A percentile compares a stretch with the other conserved stretches of the same genome.
phyloP scores from a whole-genome alignment of 1,284 basidiomycete genomes.

The Mycosarcoma mackinlayi region DNA sequence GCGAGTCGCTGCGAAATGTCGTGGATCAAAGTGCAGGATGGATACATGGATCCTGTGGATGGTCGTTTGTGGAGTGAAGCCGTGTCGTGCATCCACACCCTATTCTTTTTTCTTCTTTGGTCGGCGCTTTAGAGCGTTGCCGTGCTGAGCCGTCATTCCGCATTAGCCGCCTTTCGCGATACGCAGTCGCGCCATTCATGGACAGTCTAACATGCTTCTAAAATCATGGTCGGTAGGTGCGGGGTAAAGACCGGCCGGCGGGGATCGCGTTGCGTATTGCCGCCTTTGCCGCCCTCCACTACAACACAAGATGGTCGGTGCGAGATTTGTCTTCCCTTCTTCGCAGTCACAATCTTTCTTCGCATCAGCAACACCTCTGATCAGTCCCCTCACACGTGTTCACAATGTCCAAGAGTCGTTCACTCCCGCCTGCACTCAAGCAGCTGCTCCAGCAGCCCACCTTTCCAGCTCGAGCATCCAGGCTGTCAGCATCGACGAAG shows the following conservation, averaged over 20 bases:
- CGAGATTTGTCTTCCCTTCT: background rate
- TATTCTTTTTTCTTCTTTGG: too few relatives aligned
- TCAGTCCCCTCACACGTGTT: background rate
- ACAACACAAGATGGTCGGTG: background rate
- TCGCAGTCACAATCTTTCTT: background rate
- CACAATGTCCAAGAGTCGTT: slow-evolving; percentile 47
- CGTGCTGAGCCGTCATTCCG: background rate
- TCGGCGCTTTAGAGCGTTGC: too few relatives aligned
- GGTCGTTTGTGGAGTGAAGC: too few relatives aligned
- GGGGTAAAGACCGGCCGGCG: slow-evolving; percentile 1
- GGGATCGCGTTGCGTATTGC: background rate
- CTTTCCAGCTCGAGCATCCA: slow-evolving; percentile 74
- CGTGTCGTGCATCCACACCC: too few relatives aligned
- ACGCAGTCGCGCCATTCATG: slow-evolving; percentile 7
- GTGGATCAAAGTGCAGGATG: too few relatives aligned
- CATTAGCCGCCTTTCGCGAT: slow-evolving; percentile 3
- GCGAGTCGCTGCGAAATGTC: background rate
- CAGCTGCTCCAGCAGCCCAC: slow-evolving; percentile 79
- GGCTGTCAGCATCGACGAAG: slow-evolving; percentile 17
- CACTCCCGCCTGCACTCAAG: slow-evolving; percentile 73
- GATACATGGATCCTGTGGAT: too few relatives aligned
- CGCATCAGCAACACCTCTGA: background rate
- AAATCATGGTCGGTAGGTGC: background rate
- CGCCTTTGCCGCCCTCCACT: slow-evolving; percentile 1
- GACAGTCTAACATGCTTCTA: background rate